Percentiles rank a stretch among this genome's conserved stretches.
These are phyloP conservation scores for Skeletonema tropicum DNA, from an alignment of 108 stramenopile species.

Conservation along the genomic window DNA sequence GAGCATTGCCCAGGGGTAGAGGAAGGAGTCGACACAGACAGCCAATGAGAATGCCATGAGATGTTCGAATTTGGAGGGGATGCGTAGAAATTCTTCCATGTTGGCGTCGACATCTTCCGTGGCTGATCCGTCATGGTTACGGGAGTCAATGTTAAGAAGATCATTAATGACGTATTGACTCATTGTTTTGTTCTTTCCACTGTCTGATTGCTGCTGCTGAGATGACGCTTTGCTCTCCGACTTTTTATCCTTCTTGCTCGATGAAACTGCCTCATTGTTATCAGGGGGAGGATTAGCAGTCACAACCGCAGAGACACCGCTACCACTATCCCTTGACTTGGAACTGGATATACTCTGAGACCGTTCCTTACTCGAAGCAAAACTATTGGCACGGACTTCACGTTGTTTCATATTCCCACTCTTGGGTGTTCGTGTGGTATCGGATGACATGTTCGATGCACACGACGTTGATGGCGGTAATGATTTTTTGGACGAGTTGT, in stretches of 20 bases:
- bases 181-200: constrained; percentile 31
- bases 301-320: not conserved
- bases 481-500: not conserved
- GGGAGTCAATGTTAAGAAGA: constrained; percentile 51
- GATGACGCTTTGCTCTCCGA: constrained; percentile 8
- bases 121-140: constrained; percentile 50
- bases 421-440: constrained; percentile 14
- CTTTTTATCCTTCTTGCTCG: constrained; percentile 16
- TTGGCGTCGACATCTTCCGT: constrained; percentile 78
- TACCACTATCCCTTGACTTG: not conserved
- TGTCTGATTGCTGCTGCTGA: not conserved
- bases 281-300: not conserved
- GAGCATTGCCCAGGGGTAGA: constrained; percentile 91
- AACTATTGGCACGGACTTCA: not conserved
- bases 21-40: constrained; percentile 93
- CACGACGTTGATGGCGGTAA: constrained; percentile 13
- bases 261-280: constrained; percentile 9
- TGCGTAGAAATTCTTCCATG: constrained; percentile 95
- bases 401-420: constrained; percentile 4
- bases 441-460: constrained; percentile 20
- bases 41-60: constrained; percentile 89
- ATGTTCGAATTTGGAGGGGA: constrained; percentile 89
- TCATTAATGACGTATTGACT: constrained; percentile 49
- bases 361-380: constrained; percentile 9
- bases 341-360: constrained; percentile 13